Conservation (phyloP, 2,329 filamentous ascomycete genomes). For the Aspergillus udagawae region DNA sequence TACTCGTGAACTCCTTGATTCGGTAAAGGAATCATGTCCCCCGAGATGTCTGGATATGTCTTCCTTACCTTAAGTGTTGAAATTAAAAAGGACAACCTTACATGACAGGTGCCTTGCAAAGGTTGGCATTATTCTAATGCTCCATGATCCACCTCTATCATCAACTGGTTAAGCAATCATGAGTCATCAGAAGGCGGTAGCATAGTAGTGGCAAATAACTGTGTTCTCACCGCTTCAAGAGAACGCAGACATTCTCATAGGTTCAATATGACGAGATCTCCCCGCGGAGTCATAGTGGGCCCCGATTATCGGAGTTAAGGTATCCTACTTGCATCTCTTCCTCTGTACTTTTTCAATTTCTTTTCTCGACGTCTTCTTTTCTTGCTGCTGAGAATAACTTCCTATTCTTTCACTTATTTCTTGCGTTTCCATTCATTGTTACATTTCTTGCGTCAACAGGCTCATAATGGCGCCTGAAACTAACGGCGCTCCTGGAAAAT, state of each 20-base stretch:
- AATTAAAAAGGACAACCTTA: too few species aligned
- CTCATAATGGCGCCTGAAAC: slow-evolving; percentile 24
- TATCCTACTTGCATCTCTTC: too few species aligned
- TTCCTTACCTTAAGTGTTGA: not conserved
- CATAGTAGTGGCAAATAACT: not conserved
- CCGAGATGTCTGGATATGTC: not conserved
- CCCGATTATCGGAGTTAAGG: not conserved
- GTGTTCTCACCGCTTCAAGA: not conserved
- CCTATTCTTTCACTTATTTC: not conserved
- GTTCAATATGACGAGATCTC: not conserved
- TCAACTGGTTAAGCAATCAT: not conserved
- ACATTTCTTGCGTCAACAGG: not conserved
- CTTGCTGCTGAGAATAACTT: not conserved
- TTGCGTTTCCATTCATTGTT: not conserved
- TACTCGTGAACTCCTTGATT: not conserved
- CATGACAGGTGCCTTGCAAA: too few species aligned
- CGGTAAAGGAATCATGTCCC: not conserved
- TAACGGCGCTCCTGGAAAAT: slow-evolving; percentile 16
- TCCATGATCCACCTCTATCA: too few species aligned
- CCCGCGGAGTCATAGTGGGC: not conserved
- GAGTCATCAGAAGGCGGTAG: not conserved
- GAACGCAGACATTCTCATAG: not conserved
- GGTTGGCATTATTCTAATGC: too few species aligned
- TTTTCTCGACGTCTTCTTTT: not conserved
- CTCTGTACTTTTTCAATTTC: not conserved